phyloP scores from a whole-genome alignment of 176 grass and related monocot species.

The Bromus sterilis region DNA sequence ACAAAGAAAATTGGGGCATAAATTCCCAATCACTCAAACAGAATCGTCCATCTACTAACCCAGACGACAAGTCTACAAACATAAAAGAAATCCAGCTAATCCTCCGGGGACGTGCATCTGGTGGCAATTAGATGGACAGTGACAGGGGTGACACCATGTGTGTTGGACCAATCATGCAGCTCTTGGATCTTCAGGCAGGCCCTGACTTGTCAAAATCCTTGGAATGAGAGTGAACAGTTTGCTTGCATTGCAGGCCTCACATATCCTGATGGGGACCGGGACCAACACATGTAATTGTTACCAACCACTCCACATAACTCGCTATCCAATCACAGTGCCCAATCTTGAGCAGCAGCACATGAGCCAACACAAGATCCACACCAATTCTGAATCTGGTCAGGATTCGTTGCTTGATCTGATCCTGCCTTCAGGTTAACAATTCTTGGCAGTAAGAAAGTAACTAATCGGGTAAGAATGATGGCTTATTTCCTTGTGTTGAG shows the following conservation, averaged over 20 bases:
- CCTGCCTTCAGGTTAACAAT: not conserved
- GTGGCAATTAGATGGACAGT: constrained; percentile 47
- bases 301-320: constrained; percentile 51
- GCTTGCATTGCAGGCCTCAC: constrained; percentile 23
- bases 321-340: constrained; percentile 35
- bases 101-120: constrained; percentile 30
- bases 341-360: constrained; percentile 41
- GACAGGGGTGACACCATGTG: constrained; percentile 42
- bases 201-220: constrained; percentile 38
- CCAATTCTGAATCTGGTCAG: constrained; percentile 47
- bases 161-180: constrained; percentile 46
- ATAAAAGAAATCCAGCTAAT: constrained; percentile 45
- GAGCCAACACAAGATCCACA: constrained; percentile 48
- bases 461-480: not conserved
- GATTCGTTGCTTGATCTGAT: constrained; percentile 42
- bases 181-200: constrained; percentile 33
- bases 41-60: constrained; percentile 17
- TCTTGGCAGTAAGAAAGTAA: not conserved
- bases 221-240: constrained; percentile 36
- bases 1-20: not conserved
- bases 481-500: not conserved
- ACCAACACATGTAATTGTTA: constrained; percentile 37
- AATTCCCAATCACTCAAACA: constrained; percentile 1
- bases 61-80: constrained; percentile 18
- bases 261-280: constrained; percentile 28